Base-by-base conservation (phyloP, 2,329 filamentous ascomycete genomes). In the Colletotrichum falcatum region DNA sequence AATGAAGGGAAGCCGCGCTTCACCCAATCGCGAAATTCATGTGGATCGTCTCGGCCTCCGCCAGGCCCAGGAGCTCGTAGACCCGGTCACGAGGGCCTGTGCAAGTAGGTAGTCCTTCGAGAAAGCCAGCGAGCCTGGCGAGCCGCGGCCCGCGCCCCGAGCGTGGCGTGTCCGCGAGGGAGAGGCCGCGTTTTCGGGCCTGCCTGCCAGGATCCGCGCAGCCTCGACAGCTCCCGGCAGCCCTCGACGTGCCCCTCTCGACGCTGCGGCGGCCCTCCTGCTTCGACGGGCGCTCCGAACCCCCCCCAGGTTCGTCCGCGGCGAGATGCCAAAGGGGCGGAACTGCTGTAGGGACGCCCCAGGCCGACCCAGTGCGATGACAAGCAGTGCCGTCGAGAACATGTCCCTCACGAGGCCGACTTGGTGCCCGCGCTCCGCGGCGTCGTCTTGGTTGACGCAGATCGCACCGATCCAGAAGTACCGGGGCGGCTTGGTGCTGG, bases 381-480 rank as follows among this genome's bases (percentile, higher is more conserved):
- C 75, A 30, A 74, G 75, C 7, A 70, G 51, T 3, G 81, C 80
- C n/a, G 76, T 76, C 23, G 78, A 76, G 69, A 80, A 82, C 5
- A 82, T 78, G 20, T 74, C 73, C 60, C 81, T 80, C 81, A 83
- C 82, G 14, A 83, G 64, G 48, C 73, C 72, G 26, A 82, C 80
- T 74, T 83, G 81, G n/a, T 74, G 74, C 55, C 78, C 77, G 30
- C 80, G 75, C 68, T 83, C 81, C 1, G 68, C 68, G 18, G 78
- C 73, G 42, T 82, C 78, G 4, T 76, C 73, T 74, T 82, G 81
- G 62, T 83, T 80, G 66, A 82, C 81, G 70, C 81, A 82, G 35
- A 82, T 73, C 67, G 82, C 80, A 55, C 83, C 81, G 1, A 81
- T 79, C 81, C 81, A 83, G 5, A 82, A 73, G 30, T 46, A 53